Evolutionary conservation across 495 filamentous ascomycete species (phyloP).

Genomic region (Aspergillus mulundensis): DNA sequence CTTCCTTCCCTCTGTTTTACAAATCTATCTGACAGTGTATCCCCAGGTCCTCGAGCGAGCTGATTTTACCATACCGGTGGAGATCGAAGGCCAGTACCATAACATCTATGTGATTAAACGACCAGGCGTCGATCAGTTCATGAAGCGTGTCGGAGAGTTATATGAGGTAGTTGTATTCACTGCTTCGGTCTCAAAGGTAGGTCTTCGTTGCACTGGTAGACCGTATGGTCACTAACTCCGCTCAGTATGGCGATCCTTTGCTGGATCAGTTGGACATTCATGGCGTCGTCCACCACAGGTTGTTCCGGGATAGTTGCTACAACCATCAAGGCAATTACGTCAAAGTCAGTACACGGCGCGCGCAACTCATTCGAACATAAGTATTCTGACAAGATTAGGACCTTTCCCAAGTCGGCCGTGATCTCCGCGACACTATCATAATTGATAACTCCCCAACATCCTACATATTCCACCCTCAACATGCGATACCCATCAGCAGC

Average conservation of each 20-base stretch:
- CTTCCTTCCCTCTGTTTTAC: neutral
- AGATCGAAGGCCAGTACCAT: slow-evolving; percentile 98
- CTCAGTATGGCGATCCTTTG: slow-evolving; percentile 90
- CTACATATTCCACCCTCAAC: slow-evolving; percentile 99
- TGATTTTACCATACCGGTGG: slow-evolving; percentile 98
- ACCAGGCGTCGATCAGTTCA: slow-evolving; percentile 95
- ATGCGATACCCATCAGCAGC: slow-evolving; percentile 98
- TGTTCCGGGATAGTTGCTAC: slow-evolving; percentile 98
- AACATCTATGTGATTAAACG: slow-evolving; percentile 99
- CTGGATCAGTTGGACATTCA: slow-evolving; percentile 98
- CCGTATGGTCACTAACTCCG: slow-evolving; percentile 7
- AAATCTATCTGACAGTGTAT: slow-evolving; percentile 1
- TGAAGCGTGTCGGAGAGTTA: slow-evolving; percentile 96
- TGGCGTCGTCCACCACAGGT: slow-evolving; percentile 88
- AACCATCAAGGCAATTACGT: slow-evolving; percentile 99
- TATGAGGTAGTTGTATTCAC: slow-evolving; percentile 99
- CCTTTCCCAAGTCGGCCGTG: slow-evolving; percentile 91
- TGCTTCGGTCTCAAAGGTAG: slow-evolving; percentile 95
- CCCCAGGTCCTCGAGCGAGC: slow-evolving; percentile 90
- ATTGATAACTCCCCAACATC: slow-evolving; percentile 99
- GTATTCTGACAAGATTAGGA: slow-evolving; percentile 48
- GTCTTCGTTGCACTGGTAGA: slow-evolving; percentile 15
- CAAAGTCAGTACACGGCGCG: slow-evolving; percentile 52
- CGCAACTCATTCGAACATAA: neutral
- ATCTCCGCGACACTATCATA: slow-evolving; percentile 97